Conservation (phyloP, 768 basidiomycete species). For the Mycena crocata region DNA sequence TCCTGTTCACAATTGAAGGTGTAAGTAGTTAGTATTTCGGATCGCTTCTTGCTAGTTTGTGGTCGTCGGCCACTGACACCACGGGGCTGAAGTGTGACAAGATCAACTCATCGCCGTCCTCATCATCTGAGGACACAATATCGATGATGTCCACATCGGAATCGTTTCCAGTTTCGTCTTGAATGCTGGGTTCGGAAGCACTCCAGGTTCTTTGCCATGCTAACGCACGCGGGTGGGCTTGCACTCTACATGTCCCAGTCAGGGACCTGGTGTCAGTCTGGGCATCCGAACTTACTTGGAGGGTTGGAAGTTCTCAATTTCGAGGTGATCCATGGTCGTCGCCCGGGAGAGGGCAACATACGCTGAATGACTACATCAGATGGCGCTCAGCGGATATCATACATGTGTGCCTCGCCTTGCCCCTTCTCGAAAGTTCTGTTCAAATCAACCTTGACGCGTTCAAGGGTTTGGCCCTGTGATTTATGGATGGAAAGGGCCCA, state of each 20-base stretch:
- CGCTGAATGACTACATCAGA: conserved; percentile 46
- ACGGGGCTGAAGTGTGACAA: conserved; percentile 13
- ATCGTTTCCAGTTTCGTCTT: conserved; percentile 37
- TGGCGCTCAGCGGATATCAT: background rate
- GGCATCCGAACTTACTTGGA: conserved; percentile 55
- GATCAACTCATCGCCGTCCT: conserved; percentile 9
- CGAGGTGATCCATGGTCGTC: conserved; percentile 68
- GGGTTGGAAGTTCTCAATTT: conserved; percentile 72
- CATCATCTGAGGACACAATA: conserved; percentile 7
- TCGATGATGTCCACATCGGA: background rate
- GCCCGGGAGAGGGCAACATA: conserved; percentile 81
- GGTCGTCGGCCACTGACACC: too few relatives aligned
- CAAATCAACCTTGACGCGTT: conserved; percentile 84
- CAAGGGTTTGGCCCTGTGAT: conserved; percentile 88
- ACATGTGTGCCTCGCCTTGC: conserved; percentile 43
- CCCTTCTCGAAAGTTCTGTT: conserved; percentile 79
- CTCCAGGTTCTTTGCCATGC: conserved; percentile 61
- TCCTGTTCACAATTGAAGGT: background rate
- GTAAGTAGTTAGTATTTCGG: conserved; percentile 16
- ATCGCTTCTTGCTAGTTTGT: too few relatives aligned
- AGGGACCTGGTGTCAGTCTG: background rate
- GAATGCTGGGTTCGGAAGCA: conserved; percentile 31
- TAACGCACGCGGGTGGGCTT: conserved; percentile 68
- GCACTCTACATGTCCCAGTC: conserved; percentile 64
- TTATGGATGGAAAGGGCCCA: conserved; percentile 93